phyloP scores from a whole-genome alignment of 768 basidiomycete genomes.

The Boletus tylopilopsis region DNA sequence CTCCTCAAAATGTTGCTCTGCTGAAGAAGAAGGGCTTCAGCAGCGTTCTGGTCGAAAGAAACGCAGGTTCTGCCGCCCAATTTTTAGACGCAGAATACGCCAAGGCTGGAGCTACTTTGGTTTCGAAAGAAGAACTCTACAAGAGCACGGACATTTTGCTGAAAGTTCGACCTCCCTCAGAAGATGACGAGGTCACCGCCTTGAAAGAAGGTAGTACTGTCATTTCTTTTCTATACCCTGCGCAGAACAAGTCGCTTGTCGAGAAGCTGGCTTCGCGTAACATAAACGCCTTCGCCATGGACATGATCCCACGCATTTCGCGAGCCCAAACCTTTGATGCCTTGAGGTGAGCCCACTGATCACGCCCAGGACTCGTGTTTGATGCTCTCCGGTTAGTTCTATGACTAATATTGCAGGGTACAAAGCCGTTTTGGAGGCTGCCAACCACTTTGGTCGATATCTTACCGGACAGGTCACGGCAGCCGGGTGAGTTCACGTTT shows the following conservation, averaged over 20 bases:
- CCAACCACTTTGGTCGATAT: constrained; percentile 86
- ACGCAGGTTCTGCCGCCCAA: constrained; percentile 68
- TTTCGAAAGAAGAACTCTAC: constrained; percentile 70
- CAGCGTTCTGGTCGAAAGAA: constrained; percentile 66
- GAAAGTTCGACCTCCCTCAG: constrained; percentile 78
- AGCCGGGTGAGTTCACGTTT: constrained; percentile 60
- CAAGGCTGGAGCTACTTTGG: constrained; percentile 75
- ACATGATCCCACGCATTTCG: constrained; percentile 88
- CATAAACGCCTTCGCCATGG: constrained; percentile 82
- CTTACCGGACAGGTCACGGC: constrained; percentile 90
- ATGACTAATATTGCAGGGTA: constrained; percentile 97
- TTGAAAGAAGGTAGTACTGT: constrained; percentile 75
- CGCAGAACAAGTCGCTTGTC: constrained; percentile 73
- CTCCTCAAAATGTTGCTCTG: constrained; percentile 71
- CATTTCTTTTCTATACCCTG: constrained; percentile 81
- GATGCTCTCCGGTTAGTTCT: constrained; percentile 45
- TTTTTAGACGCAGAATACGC: constrained; percentile 79
- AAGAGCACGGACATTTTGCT: constrained; percentile 70
- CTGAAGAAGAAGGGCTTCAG: constrained; percentile 82
- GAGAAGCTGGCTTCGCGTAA: constrained; percentile 63
- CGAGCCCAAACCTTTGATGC: constrained; percentile 90
- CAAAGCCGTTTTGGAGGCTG: constrained; percentile 87
- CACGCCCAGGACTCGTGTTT: not conserved
- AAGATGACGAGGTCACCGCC: constrained; percentile 54
- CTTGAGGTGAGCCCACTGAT: constrained; percentile 51